Evolutionary conservation across 495 filamentous ascomycete species (phyloP), one percentile per base, ranked within the genome.

Genomic region (Bacidia gigantensis): DNA sequence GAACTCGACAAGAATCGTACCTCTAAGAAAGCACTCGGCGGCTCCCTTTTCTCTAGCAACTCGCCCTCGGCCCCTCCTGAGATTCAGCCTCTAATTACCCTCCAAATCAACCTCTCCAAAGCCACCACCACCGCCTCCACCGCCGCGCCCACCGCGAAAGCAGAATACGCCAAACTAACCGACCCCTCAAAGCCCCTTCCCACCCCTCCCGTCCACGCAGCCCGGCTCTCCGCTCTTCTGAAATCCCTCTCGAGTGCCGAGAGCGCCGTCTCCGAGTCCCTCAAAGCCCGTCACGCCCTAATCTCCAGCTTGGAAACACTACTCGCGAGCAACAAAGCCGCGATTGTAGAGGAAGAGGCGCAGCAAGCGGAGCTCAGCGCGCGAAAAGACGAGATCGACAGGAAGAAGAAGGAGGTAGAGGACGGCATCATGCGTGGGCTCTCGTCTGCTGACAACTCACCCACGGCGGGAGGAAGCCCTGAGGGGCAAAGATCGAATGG

Each of bases 161-260:
- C 75, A 41, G 89, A 96, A 54, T 95, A 85, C 60, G 78, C 83
- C 23, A 95, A 86, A 63, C 70, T 92, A 59, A 77, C 80, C 29
- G 85, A 90, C 54, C 75, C 86, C 2, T 67, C 70, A 38, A 74
- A 73, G 5, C 69, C 75, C 2, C 62, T 78, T 5, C 87, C 89
- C 3, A 77, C 85, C 0, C 80, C 89, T 9, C 89, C 92, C 1
- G 89, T 97, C 10, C 84, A 93, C 62, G 92, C 92, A 1, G 93
- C 93, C 24, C 83, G 88, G 14, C 81, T 98, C 18, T 87, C 81
- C 56, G 81, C 86, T 2, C 71, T 99, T 7, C 73, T 97, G 46
- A 95, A 92, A 68, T 80, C 78, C 2, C 76, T 99, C 14, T 87
- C 89, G 29, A 87, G 78, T 51, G 92, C 92, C n/a, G 88, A 97